Evolutionary conservation across 2,329 filamentous ascomycete species (phyloP).

Genomic region (Graphium sp.): DNA sequence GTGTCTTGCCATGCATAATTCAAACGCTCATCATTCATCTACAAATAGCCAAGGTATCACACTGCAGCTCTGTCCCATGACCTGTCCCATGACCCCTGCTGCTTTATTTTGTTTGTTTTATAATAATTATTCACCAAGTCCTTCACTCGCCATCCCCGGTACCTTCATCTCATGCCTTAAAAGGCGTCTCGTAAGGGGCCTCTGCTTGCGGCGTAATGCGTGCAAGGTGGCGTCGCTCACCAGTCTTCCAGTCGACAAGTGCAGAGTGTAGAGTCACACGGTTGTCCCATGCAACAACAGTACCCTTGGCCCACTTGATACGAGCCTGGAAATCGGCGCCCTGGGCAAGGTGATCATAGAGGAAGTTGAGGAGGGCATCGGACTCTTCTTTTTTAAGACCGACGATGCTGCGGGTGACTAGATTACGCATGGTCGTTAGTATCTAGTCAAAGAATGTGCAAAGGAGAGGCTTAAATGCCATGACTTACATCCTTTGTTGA

Average conservation of each 20-base stretch:
- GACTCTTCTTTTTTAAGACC: conserved; percentile 79
- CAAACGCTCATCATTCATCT: too few relatives aligned
- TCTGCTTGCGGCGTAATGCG: conserved; percentile 75
- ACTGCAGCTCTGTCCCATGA: too few relatives aligned
- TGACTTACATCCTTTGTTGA: conserved; percentile 64
- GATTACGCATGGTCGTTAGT: not conserved
- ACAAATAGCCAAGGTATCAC: too few relatives aligned
- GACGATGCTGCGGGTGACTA: conserved; percentile 53
- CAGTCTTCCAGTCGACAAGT: conserved; percentile 66
- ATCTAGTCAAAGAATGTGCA: too few relatives aligned
- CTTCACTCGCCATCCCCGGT: too few relatives aligned
- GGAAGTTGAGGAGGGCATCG: conserved; percentile 56
- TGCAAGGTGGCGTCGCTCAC: conserved; percentile 62
- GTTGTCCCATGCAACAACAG: conserved; percentile 80
- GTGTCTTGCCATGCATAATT: too few relatives aligned
- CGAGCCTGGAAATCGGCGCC: conserved; percentile 52
- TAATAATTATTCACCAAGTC: too few relatives aligned
- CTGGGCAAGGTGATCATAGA: conserved; percentile 36
- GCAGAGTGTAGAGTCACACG: conserved; percentile 65
- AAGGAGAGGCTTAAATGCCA: not conserved
- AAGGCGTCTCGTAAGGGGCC: conserved; percentile 53
- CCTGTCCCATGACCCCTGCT: too few relatives aligned
- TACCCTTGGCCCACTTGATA: conserved; percentile 64
- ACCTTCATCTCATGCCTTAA: too few relatives aligned
- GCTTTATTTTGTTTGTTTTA: too few relatives aligned